phyloP scores from a whole-genome alignment of 768 basidiomycete species.

The Agaricus subrufescens region DNA sequence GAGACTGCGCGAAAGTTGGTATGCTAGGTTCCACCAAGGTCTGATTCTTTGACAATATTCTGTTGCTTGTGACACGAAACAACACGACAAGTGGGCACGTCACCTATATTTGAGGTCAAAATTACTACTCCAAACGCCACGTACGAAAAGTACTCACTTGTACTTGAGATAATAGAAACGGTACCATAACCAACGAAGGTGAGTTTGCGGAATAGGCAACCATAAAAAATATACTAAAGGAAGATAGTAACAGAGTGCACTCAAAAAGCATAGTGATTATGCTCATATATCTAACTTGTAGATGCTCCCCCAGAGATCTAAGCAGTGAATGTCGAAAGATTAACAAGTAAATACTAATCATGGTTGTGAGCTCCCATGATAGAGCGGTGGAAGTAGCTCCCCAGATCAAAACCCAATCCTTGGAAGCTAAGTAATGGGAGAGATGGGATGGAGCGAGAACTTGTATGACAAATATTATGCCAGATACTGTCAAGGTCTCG shows the following conservation, averaged over 20 bases:
- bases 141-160: neutral
- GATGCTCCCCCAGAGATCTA: neutral
- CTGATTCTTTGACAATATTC: neutral
- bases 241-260: neutral
- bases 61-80: neutral
- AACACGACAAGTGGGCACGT: neutral
- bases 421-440: neutral
- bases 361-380: neutral
- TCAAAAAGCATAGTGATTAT: neutral
- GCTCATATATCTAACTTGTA: neutral
- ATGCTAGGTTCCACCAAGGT: neutral
- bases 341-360: neutral
- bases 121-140: neutral
- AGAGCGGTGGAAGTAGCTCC: neutral
- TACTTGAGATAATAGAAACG: slow-evolving; percentile 2
- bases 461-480: neutral
- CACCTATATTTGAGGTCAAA: neutral
- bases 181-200: slow-evolving; percentile 1
- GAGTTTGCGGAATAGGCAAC: neutral
- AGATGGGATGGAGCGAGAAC: neutral
- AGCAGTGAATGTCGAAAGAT: neutral
- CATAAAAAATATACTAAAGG: neutral
- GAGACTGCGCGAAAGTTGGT: neutral
- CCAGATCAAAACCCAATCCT: slow-evolving; percentile 3
- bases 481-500: neutral